Percentiles rank a stretch among this genome's conserved stretches.
Evolutionary conservation across 2,329 filamentous ascomycete species (phyloP).

Genomic region (Cryoendolithus antarcticus): DNA sequence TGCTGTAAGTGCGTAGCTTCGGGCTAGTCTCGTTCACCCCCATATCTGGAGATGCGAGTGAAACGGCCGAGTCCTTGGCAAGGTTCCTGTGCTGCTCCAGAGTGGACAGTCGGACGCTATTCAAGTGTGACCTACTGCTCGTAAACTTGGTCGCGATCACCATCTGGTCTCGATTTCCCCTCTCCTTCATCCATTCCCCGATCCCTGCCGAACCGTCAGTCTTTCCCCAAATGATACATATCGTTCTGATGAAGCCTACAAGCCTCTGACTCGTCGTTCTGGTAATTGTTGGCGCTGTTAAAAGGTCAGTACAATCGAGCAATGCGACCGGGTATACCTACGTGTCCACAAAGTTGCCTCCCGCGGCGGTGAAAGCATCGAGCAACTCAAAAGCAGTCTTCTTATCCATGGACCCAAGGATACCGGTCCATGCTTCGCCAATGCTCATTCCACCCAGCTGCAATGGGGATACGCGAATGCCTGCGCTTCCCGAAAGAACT

Average conservation of each 20-base stretch:
- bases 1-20: too few relatives aligned
- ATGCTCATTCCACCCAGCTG: constrained; percentile 53
- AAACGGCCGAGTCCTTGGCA: too few relatives aligned
- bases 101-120: too few relatives aligned
- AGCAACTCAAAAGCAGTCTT: constrained; percentile 50
- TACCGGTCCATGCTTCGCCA: constrained; percentile 43
- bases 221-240: constrained; percentile 9
- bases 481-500: constrained; percentile 38
- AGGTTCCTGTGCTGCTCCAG: too few relatives aligned
- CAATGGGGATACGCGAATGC: constrained; percentile 33
- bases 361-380: constrained; percentile 52
- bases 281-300: constrained; percentile 22
- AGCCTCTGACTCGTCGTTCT: constrained; percentile 21
- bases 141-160: constrained; percentile 46
- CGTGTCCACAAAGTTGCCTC: constrained; percentile 60
- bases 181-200: constrained; percentile 39
- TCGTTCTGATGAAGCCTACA: constrained; percentile 37
- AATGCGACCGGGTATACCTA: background rate
- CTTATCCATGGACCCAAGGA: constrained; percentile 55
- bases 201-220: constrained; percentile 13
- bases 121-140: constrained; percentile 7
- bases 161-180: constrained; percentile 36
- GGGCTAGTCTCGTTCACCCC: too few relatives aligned
- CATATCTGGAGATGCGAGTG: too few relatives aligned
- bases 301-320: constrained; percentile 25